These are phyloP conservation scores for Kickxella alabastrina DNA, from an alignment of 192 early-diverging fungal species.

Conservation along the genomic window DNA sequence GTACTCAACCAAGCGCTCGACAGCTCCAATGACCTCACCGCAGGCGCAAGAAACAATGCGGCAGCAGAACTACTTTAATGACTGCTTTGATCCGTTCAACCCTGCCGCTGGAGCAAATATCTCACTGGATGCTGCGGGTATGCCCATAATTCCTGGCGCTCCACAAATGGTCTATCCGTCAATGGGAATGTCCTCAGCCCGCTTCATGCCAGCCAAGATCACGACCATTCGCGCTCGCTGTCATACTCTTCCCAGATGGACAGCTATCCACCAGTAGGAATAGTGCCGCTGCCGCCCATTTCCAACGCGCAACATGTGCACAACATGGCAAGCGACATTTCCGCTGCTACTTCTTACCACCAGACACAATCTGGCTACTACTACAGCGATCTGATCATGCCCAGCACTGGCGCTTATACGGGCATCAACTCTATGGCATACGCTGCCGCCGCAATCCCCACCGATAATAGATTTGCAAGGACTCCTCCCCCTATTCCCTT, in stretches of 20 bases:
- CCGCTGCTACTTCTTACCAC: slow-evolving; percentile 7
- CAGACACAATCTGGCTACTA: slow-evolving; percentile 21
- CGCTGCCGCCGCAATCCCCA: too few species aligned
- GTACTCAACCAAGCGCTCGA: slow-evolving; percentile 16
- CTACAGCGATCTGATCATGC: slow-evolving; percentile 19
- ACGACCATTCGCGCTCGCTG: slow-evolving; percentile 3
- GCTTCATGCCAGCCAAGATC: slow-evolving; percentile 1
- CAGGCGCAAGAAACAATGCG: background rate
- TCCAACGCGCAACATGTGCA: background rate
- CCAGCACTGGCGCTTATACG: background rate
- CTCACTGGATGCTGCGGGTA: slow-evolving; percentile 11
- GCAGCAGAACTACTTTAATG: slow-evolving; percentile 7
- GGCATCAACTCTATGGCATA: background rate
- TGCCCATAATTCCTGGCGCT: too few species aligned
- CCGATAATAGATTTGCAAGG: slow-evolving; percentile 11
- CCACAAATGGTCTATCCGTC: background rate
- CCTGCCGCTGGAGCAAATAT: slow-evolving; percentile 8
- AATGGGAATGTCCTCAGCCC: background rate
- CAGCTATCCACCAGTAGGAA: background rate
- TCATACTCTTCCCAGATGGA: background rate
- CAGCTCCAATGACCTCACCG: background rate
- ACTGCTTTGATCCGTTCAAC: slow-evolving; percentile 27
- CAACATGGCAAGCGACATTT: slow-evolving; percentile 16
- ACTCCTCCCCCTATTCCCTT: slow-evolving; percentile 31
- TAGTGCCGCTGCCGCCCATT: background rate